Base-by-base conservation (phyloP, 148 eudicot genomes). In the Cornus suecica region DNA sequence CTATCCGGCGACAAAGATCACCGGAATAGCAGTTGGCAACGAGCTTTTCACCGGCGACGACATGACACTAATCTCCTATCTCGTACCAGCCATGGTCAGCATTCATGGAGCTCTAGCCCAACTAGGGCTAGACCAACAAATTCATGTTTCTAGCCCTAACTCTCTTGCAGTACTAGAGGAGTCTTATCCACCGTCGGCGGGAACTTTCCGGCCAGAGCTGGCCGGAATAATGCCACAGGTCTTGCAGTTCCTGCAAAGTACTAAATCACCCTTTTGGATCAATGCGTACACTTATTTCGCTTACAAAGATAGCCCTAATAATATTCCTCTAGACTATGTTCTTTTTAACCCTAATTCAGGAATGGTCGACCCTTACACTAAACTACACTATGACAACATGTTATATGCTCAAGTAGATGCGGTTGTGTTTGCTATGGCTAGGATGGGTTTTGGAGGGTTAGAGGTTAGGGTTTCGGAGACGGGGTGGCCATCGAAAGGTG, bases 111-210 rank as follows among this genome's bases (percentile, higher is more conserved):
- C 94, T 0, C 75, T 93, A 0, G 74, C 62, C 18, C 86, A 82
- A 26, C 70, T 88, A 5, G 89, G 92, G 0, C 77, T 93, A 0
- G 88, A 63, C 23, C 74, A 77, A 0, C 78, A 68, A 67, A 91
- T 91, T 14, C 84, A 84, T 15, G 94, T 93, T 16, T 87, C 91
- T 1, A 86, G 94, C 4, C 98, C 98, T 1, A 81, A 78, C 3
- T 87, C 91, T 0, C 76, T 90, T 0, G 96, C 92, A 0, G 91
- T 93, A 26, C 77, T 93, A 8, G 71, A 74, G 0, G 74, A 70
- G 2, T 93, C 98, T 0, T 91, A 84, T 74, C 98, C 98, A 3
- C 98, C 98, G 0, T 93, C 98, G 0, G 78, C 93, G 3, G 98
- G 96, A 1, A 8, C 70, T 5, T 88, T 93, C 74, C 29, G 24